Evolutionary conservation across 179 eudicot genomes (phyloP).

Genomic region (Carnegiea gigantea): DNA sequence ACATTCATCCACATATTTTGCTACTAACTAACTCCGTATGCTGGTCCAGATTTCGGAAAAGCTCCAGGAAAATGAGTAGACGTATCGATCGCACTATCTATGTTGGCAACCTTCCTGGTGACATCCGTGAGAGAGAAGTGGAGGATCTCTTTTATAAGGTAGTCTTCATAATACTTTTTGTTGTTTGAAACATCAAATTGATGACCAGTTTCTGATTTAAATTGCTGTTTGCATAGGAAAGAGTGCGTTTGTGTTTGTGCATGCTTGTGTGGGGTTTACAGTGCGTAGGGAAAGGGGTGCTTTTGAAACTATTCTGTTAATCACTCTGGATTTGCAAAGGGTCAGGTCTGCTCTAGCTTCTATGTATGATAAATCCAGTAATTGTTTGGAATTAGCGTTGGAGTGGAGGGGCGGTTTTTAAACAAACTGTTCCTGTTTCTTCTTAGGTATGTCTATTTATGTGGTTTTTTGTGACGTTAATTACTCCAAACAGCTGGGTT

Average conservation of each 20-base stretch:
- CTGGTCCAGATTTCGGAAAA: slow-evolving; percentile 17
- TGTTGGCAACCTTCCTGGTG: slow-evolving; percentile 90
- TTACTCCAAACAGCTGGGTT: background rate
- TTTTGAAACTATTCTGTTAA: background rate
- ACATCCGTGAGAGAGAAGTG: slow-evolving; percentile 81
- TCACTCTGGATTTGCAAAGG: background rate
- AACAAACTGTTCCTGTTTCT: background rate
- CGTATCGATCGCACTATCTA: slow-evolving; percentile 63
- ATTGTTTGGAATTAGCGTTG: background rate
- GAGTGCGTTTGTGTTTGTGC: background rate
- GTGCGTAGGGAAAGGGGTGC: background rate
- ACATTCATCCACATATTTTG: background rate
- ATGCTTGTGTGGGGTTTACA: too few relatives aligned
- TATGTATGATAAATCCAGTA: background rate
- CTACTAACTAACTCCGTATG: background rate
- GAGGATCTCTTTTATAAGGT: slow-evolving; percentile 93
- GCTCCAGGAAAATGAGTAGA: slow-evolving; percentile 52
- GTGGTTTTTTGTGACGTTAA: background rate
- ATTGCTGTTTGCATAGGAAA: too few relatives aligned
- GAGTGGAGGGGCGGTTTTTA: background rate
- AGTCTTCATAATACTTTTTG: background rate
- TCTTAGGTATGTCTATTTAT: background rate
- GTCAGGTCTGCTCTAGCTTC: background rate
- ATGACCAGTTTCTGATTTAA: background rate
- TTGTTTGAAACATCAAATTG: background rate